Evolutionary conservation across 2,329 filamentous ascomycete species (phyloP), one percentile per base, ranked within the genome.

Genomic region (Clarireedia homoeocarpa): DNA sequence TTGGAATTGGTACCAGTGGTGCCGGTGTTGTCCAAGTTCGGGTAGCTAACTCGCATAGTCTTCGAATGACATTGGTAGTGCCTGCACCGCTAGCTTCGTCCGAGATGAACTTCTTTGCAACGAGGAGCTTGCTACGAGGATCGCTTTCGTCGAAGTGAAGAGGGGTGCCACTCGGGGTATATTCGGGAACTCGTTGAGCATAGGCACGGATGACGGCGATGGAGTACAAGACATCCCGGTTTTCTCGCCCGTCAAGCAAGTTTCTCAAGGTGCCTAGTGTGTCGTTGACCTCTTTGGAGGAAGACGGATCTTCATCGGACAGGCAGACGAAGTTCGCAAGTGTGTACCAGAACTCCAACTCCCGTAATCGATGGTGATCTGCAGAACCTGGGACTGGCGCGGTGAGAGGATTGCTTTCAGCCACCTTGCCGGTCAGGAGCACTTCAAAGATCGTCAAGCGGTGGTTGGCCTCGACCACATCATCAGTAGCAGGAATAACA

Each of bases 171-270:
- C 74, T 79, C 60, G 79, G 79, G 34, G 81, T 81, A 61, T 78
- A 80, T 10, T 82, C 74, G 14, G 80, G 79, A 66, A 79, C 83
- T 47, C 83, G 81, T 34, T 84, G 83, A 47, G 87, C 84, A 50
- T 91, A 77, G 60, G 91, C 83, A 26, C 90, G 84, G 15, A 88
- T 84, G 55, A 95, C 82, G 7, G 88, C 89, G 62, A 96, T 86
- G 0, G 89, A 94, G 72, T 96, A 96, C 56, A 96, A 81, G 17
- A 96, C 86, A 69, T 96, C 91, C 53, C 91, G 84, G 66, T 92
- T 94, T 72, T 96, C 91, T 24, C 86, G 81, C 48, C 86, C 86
- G 63, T 90, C 87, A 12, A 96, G 77, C 23, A 92, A 77, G 55
- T 79, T 79, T 34, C 89, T 84, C 70, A 90, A 81, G 51, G 78